A percentile compares a stretch with the other conserved stretches of the same genome.
Conservation (phyloP, 495 filamentous ascomycete genomes). For the Margaritispora aquatica region DNA sequence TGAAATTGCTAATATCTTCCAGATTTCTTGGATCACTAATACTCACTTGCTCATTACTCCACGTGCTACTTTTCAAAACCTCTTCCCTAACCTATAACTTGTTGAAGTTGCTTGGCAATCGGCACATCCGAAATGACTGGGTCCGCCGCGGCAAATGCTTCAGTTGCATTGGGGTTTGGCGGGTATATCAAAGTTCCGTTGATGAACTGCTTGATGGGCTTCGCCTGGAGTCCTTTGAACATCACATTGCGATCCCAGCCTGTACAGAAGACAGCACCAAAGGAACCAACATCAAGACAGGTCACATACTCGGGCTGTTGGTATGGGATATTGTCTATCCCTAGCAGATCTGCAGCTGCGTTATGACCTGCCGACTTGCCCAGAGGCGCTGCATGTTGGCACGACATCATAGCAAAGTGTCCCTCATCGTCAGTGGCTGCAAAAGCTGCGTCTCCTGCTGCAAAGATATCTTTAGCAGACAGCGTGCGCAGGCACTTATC, state of each 20-base stretch:
- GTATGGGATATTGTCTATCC: background rate
- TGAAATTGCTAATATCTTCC: too few species aligned
- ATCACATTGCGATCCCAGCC: background rate
- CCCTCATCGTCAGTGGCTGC: constrained; percentile 13
- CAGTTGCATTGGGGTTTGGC: background rate
- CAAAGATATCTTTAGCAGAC: constrained; percentile 16
- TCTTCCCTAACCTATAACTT: background rate
- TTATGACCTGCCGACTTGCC: background rate
- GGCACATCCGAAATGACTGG: background rate
- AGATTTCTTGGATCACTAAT: too few species aligned
- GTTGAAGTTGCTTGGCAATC: background rate
- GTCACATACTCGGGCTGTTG: background rate
- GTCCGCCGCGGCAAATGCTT: background rate
- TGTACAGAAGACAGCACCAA: background rate
- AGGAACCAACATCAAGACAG: background rate
- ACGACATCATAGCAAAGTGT: constrained; percentile 4
- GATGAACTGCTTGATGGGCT: constrained; percentile 1
- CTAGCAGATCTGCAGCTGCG: background rate
- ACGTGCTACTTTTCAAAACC: too few species aligned
- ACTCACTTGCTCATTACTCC: too few species aligned
- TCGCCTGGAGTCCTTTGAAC: background rate
- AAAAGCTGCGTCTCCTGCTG: constrained; percentile 22
- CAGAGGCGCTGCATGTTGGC: background rate
- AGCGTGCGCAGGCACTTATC: constrained; percentile 19
- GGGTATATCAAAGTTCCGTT: constrained; percentile 2